A percentile compares a stretch with the other conserved stretches of the same genome.
These are phyloP conservation scores for Lotmaria passim DNA, from an alignment of 208 protist species.

Conservation along the genomic window DNA sequence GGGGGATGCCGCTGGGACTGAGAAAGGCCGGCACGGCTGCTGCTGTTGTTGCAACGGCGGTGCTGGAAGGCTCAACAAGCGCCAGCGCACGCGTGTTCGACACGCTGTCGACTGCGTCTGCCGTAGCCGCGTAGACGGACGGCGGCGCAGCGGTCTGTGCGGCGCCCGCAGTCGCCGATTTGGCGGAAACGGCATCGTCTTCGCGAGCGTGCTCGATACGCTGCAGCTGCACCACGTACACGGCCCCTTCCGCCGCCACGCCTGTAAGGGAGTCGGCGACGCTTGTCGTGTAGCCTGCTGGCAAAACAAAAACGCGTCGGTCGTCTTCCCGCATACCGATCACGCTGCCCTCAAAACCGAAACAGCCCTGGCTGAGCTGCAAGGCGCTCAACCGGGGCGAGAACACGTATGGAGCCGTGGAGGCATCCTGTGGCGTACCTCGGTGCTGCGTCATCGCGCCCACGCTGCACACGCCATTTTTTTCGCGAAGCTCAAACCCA, in stretches of 20 bases:
- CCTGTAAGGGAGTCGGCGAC: constrained; percentile 34
- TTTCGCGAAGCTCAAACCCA: constrained; percentile 45
- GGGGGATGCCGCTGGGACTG: constrained; percentile 46
- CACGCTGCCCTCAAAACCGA: constrained; percentile 72
- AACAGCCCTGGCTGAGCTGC: constrained; percentile 37
- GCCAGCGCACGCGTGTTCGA: constrained; percentile 12
- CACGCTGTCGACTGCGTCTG: not conserved
- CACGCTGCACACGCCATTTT: constrained; percentile 21
- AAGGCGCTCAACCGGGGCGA: constrained; percentile 42
- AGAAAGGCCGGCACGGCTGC: constrained; percentile 28
- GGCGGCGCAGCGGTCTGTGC: constrained; percentile 4
- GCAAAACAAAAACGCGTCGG: constrained; percentile 53
- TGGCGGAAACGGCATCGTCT: not conserved
- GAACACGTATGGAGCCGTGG: constrained; percentile 49
- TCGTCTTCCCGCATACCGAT: constrained; percentile 66
- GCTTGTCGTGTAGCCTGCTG: constrained; percentile 30
- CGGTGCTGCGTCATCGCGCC: constrained; percentile 25
- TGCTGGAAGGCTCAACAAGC: not conserved
- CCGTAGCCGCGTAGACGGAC: constrained; percentile 33
- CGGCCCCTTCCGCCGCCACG: constrained; percentile 32
- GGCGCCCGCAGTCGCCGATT: not conserved
- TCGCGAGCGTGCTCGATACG: constrained; percentile 48
- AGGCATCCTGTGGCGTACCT: constrained; percentile 19
- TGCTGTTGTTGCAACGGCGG: not conserved
- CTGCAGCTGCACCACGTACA: constrained; percentile 63